Base-by-base conservation (phyloP, 208 protist genomes). In the Wallacemonas sp. region DNA sequence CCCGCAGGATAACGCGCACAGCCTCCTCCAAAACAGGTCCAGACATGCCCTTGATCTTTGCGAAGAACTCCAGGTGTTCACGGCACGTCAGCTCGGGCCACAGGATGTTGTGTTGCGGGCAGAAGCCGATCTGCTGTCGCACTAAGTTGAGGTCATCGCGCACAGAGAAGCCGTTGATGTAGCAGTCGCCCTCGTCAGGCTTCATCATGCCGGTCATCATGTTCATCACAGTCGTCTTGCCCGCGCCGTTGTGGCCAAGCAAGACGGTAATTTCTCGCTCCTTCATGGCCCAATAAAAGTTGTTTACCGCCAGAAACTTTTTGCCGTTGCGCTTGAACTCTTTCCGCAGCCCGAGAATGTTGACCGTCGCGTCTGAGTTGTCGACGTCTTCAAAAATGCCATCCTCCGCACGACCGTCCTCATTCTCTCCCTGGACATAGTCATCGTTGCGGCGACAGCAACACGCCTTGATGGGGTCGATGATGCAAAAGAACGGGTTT, bases 41-140 rank as follows among this genome's bases (percentile, higher is more conserved):
- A 5, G 41, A 60, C 17, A 90, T 59, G 14, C 86, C 90, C 49
- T 97, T 97, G 72, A 90, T 84, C 75, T 97, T 42, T 84, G 84
- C 69, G 90, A 98, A 6, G 90, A 77, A 95, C 53, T 77, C 45
- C 1, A 98, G 70, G 64, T 97, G 91, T 54, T 98, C 92, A 9
- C 55, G 33, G 26, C 77, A 83, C 24, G 87, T 98, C 28, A 98
- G 89, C 24, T 80, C 61, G 30, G 79, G 63, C 42, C 86, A 79
- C 49, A 94, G 77, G 33, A 75, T 68, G 27, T 74, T 69, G 55
- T 94, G 71, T 26, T 94, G 49, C 65, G 77, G 72, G 34, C 69
- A 77, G 56, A 61, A 77, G 41, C 91, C 93, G 19, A 97, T 88
- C 12, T 80, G 39, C 62, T 88, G 70, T 15, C 80, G 72, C 19